These are phyloP conservation scores for Alnus glutinosa DNA, from an alignment of 306 rosid genomes.

Conservation along the genomic window DNA sequence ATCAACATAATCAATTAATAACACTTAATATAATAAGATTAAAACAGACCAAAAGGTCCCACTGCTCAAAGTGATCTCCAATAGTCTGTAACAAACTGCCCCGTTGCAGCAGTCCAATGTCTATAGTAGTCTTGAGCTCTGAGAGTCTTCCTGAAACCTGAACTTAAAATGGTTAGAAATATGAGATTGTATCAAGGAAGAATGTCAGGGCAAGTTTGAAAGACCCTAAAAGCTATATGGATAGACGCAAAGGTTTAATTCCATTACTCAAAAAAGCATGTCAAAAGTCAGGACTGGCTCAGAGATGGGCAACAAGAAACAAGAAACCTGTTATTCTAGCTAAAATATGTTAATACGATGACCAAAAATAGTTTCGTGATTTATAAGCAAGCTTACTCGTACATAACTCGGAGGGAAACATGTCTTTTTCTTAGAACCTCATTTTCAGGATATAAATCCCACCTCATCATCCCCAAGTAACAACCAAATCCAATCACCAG, in stretches of 20 bases:
- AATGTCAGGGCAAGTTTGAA: not conserved
- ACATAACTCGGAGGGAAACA: not conserved
- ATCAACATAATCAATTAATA: slow-evolving; percentile 13
- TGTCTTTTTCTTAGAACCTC: not conserved
- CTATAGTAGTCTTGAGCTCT: slow-evolving; percentile 85
- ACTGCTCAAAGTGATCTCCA: slow-evolving; percentile 72
- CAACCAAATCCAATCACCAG: not conserved
- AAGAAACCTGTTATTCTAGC: not conserved
- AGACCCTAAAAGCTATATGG: not conserved
- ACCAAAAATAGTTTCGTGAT: not conserved
- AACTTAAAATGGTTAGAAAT: slow-evolving; percentile 23
- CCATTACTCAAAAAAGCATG: not conserved
- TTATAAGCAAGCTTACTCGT: not conserved
- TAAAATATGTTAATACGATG: not conserved
- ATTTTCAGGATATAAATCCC: slow-evolving; percentile 3
- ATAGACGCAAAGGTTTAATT: not conserved
- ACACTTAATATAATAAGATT: slow-evolving; percentile 7
- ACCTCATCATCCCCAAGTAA: slow-evolving; percentile 2
- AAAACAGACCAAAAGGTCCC: slow-evolving; percentile 74
- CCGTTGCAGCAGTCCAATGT: slow-evolving; percentile 69
- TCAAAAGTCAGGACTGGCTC: not conserved
- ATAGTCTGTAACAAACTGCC: slow-evolving; percentile 68
- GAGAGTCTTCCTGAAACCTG: slow-evolving; percentile 77
- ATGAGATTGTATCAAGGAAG: slow-evolving; percentile 2
- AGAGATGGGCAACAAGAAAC: not conserved